Evolutionary conservation across 176 grass and related monocot species (phyloP).

Genomic region (Carex scoparia): DNA sequence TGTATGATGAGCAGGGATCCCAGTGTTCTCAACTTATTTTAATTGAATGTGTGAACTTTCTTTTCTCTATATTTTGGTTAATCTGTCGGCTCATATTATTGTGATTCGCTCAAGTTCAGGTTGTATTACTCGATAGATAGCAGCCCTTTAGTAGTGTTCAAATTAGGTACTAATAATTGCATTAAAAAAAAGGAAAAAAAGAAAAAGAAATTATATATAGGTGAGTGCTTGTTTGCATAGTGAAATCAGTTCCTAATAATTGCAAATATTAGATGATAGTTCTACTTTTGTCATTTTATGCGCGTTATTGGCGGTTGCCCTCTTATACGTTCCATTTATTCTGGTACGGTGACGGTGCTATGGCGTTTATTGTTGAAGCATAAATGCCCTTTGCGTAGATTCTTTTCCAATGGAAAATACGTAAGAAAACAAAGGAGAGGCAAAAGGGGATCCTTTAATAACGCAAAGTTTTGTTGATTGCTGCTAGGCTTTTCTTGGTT

Average conservation of each 20-base stretch:
- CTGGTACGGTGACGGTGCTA: not conserved
- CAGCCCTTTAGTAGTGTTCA: not conserved
- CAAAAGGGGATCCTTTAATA: not conserved
- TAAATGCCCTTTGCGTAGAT: not conserved
- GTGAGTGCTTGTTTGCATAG: no score
- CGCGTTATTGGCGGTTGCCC: not conserved
- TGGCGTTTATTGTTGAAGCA: not conserved
- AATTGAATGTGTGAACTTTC: not conserved
- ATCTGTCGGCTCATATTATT: not conserved
- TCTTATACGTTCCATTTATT: not conserved
- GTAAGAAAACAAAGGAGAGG: not conserved
- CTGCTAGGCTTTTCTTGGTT: not conserved
- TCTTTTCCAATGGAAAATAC: not conserved
- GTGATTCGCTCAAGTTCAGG: not conserved
- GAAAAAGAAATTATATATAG: no score
- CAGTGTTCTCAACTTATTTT: constrained; percentile 1
- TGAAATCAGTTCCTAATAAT: not conserved
- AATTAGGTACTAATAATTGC: not conserved
- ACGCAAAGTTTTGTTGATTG: no score
- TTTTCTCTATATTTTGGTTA: constrained; percentile 11
- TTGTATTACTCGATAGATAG: not conserved
- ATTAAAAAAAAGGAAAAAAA: no score
- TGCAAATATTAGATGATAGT: not conserved
- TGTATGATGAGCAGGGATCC: constrained; percentile 9
- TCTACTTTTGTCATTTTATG: not conserved